A percentile compares a stretch with the other conserved stretches of the same genome.
phyloP scores from a whole-genome alignment of 2,329 filamentous ascomycete genomes.

The Dendryphion nanum region DNA sequence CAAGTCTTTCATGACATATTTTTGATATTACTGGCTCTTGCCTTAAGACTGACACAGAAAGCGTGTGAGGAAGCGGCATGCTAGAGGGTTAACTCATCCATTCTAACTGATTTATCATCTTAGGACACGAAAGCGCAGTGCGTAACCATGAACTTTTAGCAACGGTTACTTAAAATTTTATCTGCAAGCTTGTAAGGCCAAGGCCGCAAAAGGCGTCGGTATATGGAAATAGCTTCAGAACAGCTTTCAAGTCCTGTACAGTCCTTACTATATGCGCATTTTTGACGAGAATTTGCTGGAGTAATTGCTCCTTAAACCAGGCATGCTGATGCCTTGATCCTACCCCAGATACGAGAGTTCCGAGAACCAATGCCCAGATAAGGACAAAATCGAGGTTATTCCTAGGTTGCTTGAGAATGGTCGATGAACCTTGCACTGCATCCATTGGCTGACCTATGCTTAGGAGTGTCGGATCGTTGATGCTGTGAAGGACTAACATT shows the following conservation, averaged over 20 bases:
- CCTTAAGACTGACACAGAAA: too few relatives aligned
- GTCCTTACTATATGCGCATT: not conserved
- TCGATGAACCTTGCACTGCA: not conserved
- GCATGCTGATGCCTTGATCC: not conserved
- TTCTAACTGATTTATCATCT: too few relatives aligned
- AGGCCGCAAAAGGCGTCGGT: not conserved
- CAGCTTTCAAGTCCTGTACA: not conserved
- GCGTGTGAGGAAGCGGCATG: too few relatives aligned
- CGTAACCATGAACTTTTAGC: too few relatives aligned
- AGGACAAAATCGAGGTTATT: not conserved
- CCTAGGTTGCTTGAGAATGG: too few relatives aligned
- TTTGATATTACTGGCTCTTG: too few relatives aligned
- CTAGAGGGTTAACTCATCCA: too few relatives aligned
- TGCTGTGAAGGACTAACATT: constrained; percentile 4
- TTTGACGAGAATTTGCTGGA: not conserved
- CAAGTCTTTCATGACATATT: too few relatives aligned
- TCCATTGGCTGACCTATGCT: not conserved
- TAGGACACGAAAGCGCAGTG: too few relatives aligned
- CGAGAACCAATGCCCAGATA: not conserved
- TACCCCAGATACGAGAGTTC: not conserved
- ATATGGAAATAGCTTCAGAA: constrained; percentile 1
- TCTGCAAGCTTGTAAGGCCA: not conserved
- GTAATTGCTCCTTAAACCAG: constrained; percentile 1
- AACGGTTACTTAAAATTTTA: not conserved
- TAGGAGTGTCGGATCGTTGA: too few relatives aligned